Evolutionary conservation across 2,329 filamentous ascomycete genomes (phyloP).

Genomic region (Stromatinia cepivora): DNA sequence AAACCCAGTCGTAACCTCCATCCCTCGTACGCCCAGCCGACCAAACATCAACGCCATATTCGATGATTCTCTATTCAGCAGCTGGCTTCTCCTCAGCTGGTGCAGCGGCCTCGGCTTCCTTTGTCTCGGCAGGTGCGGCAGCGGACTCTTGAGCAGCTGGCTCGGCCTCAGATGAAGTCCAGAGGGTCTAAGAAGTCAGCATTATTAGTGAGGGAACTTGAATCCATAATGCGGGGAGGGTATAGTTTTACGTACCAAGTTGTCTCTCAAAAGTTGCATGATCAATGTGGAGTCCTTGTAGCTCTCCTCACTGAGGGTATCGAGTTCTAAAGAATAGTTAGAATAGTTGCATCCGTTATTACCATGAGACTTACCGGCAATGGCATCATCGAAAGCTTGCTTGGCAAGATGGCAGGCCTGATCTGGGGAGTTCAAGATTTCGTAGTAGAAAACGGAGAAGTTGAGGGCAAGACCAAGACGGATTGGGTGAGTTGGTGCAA

Average conservation of each 20-base stretch:
- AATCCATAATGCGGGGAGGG: neutral
- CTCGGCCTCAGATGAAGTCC: constrained; percentile 98
- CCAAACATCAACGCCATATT: constrained; percentile 41
- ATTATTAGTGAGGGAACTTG: constrained; percentile 18
- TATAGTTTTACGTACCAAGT: constrained; percentile 54
- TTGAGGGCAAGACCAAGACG: constrained; percentile 95
- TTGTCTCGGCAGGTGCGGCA: constrained; percentile 51
- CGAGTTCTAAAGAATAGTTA: constrained; percentile 61
- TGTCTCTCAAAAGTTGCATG: constrained; percentile 98
- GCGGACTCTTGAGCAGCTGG: constrained; percentile 63
- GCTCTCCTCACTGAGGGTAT: constrained; percentile 95
- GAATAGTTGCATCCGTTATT: constrained; percentile 9
- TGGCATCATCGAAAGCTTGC: constrained; percentile 99
- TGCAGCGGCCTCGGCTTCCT: constrained; percentile 55
- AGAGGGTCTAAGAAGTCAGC: constrained; percentile 72
- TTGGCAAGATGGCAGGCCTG: constrained; percentile 97
- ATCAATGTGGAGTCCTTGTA: constrained; percentile 99
- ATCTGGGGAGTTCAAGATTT: constrained; percentile 97
- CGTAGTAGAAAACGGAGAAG: constrained; percentile 99
- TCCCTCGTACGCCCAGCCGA: constrained; percentile 37
- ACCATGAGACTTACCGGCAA: constrained; percentile 63
- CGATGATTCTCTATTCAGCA: constrained; percentile 39
- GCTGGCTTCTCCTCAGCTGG: constrained; percentile 42
- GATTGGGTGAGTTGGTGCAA: constrained; percentile 96
- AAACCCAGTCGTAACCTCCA: constrained; percentile 36